phyloP scores from a whole-genome alignment of 805 yeast genomes.

The Pichia membranifaciens region DNA sequence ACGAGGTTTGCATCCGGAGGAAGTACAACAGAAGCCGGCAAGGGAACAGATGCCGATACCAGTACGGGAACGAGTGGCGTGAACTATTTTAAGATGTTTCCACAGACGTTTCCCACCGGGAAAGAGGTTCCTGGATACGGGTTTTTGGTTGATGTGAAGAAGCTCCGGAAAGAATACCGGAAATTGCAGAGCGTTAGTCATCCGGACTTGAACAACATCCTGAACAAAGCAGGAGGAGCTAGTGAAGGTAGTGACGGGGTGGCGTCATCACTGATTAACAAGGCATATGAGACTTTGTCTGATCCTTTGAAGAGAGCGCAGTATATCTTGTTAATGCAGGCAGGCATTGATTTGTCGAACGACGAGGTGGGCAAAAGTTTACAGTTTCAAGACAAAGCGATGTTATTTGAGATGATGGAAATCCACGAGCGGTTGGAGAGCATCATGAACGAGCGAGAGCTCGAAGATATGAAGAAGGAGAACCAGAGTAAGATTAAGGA shows the following conservation, averaged over 20 bases:
- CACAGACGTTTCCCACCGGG: slow-evolving; percentile 62
- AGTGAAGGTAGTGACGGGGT: slow-evolving; percentile 17
- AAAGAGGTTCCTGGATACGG: slow-evolving; percentile 13
- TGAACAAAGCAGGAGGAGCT: slow-evolving; percentile 11
- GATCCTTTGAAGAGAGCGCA: slow-evolving; percentile 70
- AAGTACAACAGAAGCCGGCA: too few species aligned
- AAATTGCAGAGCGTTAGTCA: slow-evolving; percentile 66
- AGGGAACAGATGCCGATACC: too few species aligned
- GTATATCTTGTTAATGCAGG: slow-evolving; percentile 41
- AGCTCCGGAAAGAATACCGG: slow-evolving; percentile 70
- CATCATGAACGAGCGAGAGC: slow-evolving; percentile 53
- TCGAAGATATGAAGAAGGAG: slow-evolving; percentile 44
- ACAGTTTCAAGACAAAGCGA: slow-evolving; percentile 38
- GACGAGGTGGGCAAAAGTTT: slow-evolving; percentile 47
- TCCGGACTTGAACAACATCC: slow-evolving; percentile 53
- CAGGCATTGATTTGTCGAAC: slow-evolving; percentile 48
- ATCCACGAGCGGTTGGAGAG: slow-evolving; percentile 78
- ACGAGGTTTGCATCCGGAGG: neutral
- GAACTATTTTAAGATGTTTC: slow-evolving; percentile 60
- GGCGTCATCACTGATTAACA: slow-evolving; percentile 59
- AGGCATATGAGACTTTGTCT: slow-evolving; percentile 66
- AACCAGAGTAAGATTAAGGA: slow-evolving; percentile 51
- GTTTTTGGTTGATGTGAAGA: slow-evolving; percentile 50
- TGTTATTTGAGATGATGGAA: slow-evolving; percentile 74
- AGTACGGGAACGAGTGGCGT: neutral